phyloP scores from a whole-genome alignment of 2,329 filamentous ascomycete species.

The Ascochyta clinopodiicola region DNA sequence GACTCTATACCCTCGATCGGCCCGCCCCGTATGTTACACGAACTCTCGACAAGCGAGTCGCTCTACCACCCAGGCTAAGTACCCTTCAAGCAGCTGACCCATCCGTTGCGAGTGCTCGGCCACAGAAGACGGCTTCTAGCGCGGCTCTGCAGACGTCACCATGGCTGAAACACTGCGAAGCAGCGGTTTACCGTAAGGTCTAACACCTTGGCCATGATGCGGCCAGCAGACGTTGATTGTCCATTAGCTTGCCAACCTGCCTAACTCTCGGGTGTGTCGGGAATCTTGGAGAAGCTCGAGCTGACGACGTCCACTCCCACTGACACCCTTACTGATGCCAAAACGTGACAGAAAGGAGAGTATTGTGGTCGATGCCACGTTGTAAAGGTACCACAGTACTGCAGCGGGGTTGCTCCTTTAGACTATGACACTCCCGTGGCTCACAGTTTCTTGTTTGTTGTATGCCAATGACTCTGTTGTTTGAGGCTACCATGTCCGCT shows the following conservation, averaged over 20 bases:
- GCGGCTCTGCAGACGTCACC: constrained; percentile 40
- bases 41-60: constrained; percentile 8
- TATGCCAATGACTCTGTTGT: not conserved
- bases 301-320: not conserved
- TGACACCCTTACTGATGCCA: not conserved
- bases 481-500: not conserved
- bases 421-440: not conserved
- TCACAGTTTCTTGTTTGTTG: not conserved
- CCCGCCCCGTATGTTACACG: constrained; percentile 28
- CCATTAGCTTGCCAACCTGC: constrained; percentile 3
- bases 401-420: not conserved
- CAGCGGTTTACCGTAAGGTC: constrained; percentile 24
- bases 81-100: constrained; percentile 16
- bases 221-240: constrained; percentile 16
- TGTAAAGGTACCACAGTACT: not conserved
- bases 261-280: constrained; percentile 1
- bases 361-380: not conserved
- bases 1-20: constrained; percentile 30
- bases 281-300: not conserved
- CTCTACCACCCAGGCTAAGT: constrained; percentile 18
- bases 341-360: not conserved
- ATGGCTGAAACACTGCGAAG: constrained; percentile 24
- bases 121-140: constrained; percentile 24
- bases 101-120: constrained; percentile 26
- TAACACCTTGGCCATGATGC: constrained; percentile 18